Evolutionary conservation across 495 filamentous ascomycete genomes (phyloP).

Genomic region (Parachaetomium inaequale): DNA sequence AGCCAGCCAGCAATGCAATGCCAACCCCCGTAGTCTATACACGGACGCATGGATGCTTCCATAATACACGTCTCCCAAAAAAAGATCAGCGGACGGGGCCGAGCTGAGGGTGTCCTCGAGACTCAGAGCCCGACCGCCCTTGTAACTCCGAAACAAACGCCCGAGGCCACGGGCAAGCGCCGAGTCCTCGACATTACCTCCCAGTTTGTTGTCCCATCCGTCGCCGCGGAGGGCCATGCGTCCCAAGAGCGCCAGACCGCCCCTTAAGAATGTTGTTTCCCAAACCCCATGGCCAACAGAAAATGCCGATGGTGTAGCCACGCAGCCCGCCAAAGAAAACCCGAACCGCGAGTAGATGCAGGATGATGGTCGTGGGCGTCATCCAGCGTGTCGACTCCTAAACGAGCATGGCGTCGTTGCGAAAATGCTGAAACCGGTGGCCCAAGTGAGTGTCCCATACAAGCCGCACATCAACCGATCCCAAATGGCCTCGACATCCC

Average conservation of each 20-base stretch:
- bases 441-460: constrained; percentile 21
- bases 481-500: constrained; percentile 35
- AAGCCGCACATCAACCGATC: constrained; percentile 18
- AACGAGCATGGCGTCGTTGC: constrained; percentile 16
- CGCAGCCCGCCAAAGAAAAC: background rate
- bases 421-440: constrained; percentile 7
- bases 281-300: background rate
- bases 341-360: constrained; percentile 22
- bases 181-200: background rate
- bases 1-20: constrained; percentile 18
- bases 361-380: constrained; percentile 2
- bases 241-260: background rate
- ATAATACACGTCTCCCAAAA: constrained; percentile 10
- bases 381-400: background rate
- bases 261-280: constrained; percentile 4
- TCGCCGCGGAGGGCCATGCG: constrained; percentile 5
- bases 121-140: background rate
- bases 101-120: background rate
- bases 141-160: constrained; percentile 9
- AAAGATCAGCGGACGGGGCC: background rate
- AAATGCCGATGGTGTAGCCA: background rate
- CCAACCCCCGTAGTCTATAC: constrained; percentile 17
- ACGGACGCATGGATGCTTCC: constrained; percentile 14
- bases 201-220: constrained; percentile 3
- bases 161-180: background rate